phyloP scores from a whole-genome alignment of 768 basidiomycete species.

The Pleurotus sapidus region DNA sequence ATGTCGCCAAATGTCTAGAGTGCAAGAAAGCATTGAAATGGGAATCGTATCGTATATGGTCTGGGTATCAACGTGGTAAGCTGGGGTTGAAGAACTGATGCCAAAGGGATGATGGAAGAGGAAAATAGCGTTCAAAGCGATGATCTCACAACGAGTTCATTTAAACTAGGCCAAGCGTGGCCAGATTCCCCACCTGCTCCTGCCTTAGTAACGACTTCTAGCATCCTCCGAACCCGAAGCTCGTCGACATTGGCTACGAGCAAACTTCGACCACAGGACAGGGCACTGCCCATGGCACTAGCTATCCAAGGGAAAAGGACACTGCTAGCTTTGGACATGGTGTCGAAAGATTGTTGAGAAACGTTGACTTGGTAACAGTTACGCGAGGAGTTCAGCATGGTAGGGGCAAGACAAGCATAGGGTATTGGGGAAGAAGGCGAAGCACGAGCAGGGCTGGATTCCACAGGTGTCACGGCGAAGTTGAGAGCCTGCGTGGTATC shows the following conservation, averaged over 20 bases:
- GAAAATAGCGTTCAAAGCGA: background rate
- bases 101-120: background rate
- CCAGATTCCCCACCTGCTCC: background rate
- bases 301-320: background rate
- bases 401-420: background rate
- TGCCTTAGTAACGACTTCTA: background rate
- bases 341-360: background rate
- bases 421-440: background rate
- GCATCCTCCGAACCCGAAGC: background rate
- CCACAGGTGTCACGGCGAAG: background rate
- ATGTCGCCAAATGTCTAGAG: background rate
- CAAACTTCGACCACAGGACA: background rate
- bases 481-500: background rate
- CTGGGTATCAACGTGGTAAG: background rate
- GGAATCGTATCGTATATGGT: too few species aligned
- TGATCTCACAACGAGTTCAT: background rate
- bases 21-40: background rate
- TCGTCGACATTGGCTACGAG: background rate
- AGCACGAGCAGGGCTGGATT: background rate
- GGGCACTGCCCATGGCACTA: background rate
- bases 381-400: background rate
- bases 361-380: background rate
- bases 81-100: background rate
- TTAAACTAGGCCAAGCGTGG: background rate
- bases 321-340: background rate